Evolutionary conservation across 257 asterid genomes (phyloP), one percentile per base, ranked within the genome.

Genomic region (Apocynum venetum): DNA sequence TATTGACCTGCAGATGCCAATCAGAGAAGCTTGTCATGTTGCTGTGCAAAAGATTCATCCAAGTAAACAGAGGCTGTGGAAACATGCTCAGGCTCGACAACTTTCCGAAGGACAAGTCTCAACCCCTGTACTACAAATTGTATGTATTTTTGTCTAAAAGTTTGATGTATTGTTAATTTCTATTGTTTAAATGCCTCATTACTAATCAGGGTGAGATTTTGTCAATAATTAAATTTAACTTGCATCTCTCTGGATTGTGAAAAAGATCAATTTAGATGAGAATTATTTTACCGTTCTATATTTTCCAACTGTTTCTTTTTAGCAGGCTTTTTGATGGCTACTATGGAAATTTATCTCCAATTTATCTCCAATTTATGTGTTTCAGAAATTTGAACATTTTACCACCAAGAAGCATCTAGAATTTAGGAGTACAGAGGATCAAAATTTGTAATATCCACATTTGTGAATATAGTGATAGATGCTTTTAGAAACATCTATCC

Each of bases 11-110:
- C 88, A 96, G 99, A 83, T 96, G 97, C 99, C 99, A 57, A 93
- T 87, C 55, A 93, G 96, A 84, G 99, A 96, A 91, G 99, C 99
- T 82, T 93, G 97, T 82, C 99, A 96, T 55, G 98, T 91, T 71
- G 98, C 98, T 59, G 84, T 93, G 67, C 99, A 96, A 86, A 91
- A 86, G 93, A 87, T 84, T 74, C 95, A 91, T 78, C 99, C 99
- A 51, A 75, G 88, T 57, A 91, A 93, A 81, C 97, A 96, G 85
- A 91, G 91, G 86, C 86, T 96, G 71, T 96, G 99, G 99, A 96
- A 96, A 88, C 99, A 96, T 79, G 97, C 99, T 72, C 97, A 89
- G 80, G 97, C 97, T 81, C 96, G 99, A 71, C 94, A 86, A 76
- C 86, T 83, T 78, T 90, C 93, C 52, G 87, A 87, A 84, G 98